Conservation (phyloP, 148 eudicot genomes). For the Rhododendron henanense region DNA sequence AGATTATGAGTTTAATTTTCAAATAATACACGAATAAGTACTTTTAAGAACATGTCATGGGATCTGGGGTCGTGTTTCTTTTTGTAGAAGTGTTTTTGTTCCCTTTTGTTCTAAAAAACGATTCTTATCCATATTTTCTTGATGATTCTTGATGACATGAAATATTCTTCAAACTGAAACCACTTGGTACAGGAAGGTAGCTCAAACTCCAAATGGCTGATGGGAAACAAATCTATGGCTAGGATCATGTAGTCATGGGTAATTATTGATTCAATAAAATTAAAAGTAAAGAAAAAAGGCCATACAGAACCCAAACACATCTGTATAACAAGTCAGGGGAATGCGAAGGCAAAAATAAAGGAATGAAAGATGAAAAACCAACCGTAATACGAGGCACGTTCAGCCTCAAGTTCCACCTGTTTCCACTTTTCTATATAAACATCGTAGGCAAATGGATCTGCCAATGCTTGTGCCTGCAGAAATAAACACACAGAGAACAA, state of each 20-base stretch:
- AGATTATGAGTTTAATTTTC: background rate
- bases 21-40: background rate
- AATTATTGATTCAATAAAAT: background rate
- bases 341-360: background rate
- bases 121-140: background rate
- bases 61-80: conserved; percentile 1
- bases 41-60: background rate
- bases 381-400: conserved; percentile 64
- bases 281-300: too few species aligned
- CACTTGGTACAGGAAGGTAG: background rate
- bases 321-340: background rate
- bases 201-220: background rate
- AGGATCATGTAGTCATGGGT: background rate
- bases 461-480: conserved; percentile 67
- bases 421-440: conserved; percentile 57
- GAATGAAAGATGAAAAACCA: background rate
- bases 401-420: conserved; percentile 51
- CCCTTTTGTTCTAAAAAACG: background rate
- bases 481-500: background rate
- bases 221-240: background rate
- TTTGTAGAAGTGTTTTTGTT: background rate
- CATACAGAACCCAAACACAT: too few species aligned
- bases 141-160: background rate
- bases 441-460: conserved; percentile 79
- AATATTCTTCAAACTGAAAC: background rate